A percentile compares a stretch with the other conserved stretches of the same genome.
phyloP scores from a whole-genome alignment of 1,284 basidiomycete species.

The Microstroma glucosiphilum region DNA sequence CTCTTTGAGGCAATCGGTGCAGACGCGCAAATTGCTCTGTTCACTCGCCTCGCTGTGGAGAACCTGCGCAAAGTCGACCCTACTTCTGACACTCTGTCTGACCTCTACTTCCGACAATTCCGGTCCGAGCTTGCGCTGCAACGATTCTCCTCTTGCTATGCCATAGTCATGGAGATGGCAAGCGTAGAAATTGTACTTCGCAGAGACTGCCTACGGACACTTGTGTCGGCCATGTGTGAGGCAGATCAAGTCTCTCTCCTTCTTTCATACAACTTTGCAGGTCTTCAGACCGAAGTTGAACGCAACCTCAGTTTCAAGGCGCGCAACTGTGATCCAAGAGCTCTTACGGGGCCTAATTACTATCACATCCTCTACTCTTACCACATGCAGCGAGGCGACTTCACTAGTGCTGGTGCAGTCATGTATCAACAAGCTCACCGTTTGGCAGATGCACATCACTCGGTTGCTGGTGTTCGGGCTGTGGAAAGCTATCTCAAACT shows the following conservation, averaged over 20 bases:
- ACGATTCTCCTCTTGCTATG: slow-evolving; percentile 32
- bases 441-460: slow-evolving; percentile 57
- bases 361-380: slow-evolving; percentile 91
- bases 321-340: slow-evolving; percentile 75
- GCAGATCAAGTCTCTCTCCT: slow-evolving; percentile 71
- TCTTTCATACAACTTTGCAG: slow-evolving; percentile 77
- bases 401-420: slow-evolving; percentile 53
- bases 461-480: slow-evolving; percentile 2
- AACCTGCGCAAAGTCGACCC: background rate
- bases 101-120: slow-evolving; percentile 40
- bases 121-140: slow-evolving; percentile 34
- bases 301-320: slow-evolving; percentile 85
- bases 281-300: slow-evolving; percentile 80
- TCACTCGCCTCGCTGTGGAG: background rate
- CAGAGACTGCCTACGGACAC: slow-evolving; percentile 11
- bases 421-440: slow-evolving; percentile 92
- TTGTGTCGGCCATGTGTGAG: slow-evolving; percentile 79
- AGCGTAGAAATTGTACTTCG: slow-evolving; percentile 6
- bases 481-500: slow-evolving; percentile 52
- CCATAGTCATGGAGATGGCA: slow-evolving; percentile 34
- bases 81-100: slow-evolving; percentile 15
- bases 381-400: slow-evolving; percentile 44
- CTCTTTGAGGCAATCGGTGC: slow-evolving; percentile 31
- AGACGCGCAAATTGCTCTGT: background rate
- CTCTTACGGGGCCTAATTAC: slow-evolving; percentile 74